Evolutionary conservation across 805 yeast species (phyloP), one percentile per base, ranked within the genome.

Genomic region (Osmozyma mogii): DNA sequence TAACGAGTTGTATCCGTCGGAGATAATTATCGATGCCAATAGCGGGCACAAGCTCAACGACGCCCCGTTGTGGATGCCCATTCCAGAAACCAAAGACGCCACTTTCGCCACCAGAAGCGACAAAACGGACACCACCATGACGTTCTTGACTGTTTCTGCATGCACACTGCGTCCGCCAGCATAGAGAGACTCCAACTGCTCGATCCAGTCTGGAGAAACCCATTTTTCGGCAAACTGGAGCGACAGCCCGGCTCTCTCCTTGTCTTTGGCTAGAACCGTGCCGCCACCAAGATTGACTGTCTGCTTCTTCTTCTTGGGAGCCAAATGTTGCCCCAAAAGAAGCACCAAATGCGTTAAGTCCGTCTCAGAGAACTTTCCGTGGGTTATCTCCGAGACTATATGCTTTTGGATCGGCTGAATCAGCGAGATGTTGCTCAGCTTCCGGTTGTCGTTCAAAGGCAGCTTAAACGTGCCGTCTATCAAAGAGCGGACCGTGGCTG

Each of bases 161-260:
- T 70, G 68, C 7, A 70, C 45, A 23, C 81, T 73, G 15, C 56
- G 57, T 4, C 84, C 85, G 30, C 66, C 68, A 7, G 67, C 66
- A 53, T 74, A 80, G 31, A 75, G 48, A 22, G 56, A 60, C 41
- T 81, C 89, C 24, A 82, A 44, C 9, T 53, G 48, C 39, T 73
- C 78, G 11, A 78, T 50, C 87, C 87, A 81, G 8, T 61, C 54
- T 1, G 55, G 43, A 13, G 59, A 59, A 2, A 78, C 72, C 50
- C 80, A 82, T 13, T 43, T 46, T 32, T 72, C 79, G 2, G 75
- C 65, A 49, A 80, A 77, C 2, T 36, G 41, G 4, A 49, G 41
- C 0, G 59, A 43, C 12, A 29, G 18, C 4, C 29, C 27, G 24
- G 38, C 45, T 24, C 31, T 36, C 15, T 42, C 33, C 26, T 47